A percentile compares a stretch with the other conserved stretches of the same genome.
Evolutionary conservation across 192 early-diverging fungal genomes (phyloP).

Genomic region (Helicostylum pulchrum): DNA sequence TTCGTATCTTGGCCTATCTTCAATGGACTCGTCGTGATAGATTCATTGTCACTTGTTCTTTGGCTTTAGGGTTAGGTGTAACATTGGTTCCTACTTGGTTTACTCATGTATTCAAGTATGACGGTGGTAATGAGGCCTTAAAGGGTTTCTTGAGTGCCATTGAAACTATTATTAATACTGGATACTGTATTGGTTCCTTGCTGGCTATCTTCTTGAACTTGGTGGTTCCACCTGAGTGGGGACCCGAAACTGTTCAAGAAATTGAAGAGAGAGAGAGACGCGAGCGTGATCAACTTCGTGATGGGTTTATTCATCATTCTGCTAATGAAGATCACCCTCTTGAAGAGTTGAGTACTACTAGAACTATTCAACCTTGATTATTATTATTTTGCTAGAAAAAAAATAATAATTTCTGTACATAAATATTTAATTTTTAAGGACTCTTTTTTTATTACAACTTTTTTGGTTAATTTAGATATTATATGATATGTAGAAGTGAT

Average conservation of each 20-base stretch:
- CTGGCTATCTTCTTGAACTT: conserved; percentile 42
- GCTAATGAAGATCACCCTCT: conserved; percentile 5
- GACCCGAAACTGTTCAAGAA: conserved; percentile 9
- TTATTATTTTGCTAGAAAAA: too few relatives aligned
- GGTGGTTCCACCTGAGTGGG: conserved; percentile 32
- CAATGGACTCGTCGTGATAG: conserved; percentile 53
- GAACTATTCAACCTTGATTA: conserved; percentile 2
- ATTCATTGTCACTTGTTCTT: conserved; percentile 44
- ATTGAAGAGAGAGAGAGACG: conserved; percentile 9
- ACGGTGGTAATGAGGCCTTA: conserved; percentile 22
- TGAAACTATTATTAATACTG: conserved; percentile 41
- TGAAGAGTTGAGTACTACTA: conserved; percentile 4
- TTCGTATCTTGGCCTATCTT: conserved; percentile 51
- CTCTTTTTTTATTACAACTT: too few relatives aligned
- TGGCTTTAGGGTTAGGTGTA: conserved; percentile 49
- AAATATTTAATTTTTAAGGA: too few relatives aligned
- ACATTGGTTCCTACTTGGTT: conserved; percentile 29
- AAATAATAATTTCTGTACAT: too few relatives aligned
- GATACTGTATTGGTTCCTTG: conserved; percentile 42
- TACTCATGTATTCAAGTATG: conserved; percentile 46
- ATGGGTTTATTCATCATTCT: conserved; percentile 8
- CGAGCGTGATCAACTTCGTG: conserved; percentile 20
- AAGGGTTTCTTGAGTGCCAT: conserved; percentile 41
- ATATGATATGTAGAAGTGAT: too few relatives aligned
- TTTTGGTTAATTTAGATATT: too few relatives aligned